Conservation (phyloP, 768 basidiomycete genomes). For the Chiua virens region DNA sequence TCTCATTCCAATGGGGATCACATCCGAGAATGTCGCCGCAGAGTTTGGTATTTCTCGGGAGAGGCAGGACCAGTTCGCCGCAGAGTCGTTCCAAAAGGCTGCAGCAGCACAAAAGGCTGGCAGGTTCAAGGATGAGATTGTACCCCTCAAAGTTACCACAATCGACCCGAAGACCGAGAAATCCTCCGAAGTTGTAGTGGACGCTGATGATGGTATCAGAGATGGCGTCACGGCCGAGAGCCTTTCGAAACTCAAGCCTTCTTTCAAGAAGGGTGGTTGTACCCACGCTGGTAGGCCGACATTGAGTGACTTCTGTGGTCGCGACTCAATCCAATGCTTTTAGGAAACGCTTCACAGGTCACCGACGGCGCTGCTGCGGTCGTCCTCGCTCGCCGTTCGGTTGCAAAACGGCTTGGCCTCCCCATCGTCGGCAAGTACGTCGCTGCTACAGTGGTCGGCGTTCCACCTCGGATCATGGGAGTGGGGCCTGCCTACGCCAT, state of each 20-base stretch:
- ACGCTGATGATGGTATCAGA: conserved; percentile 82
- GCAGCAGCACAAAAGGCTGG: conserved; percentile 77
- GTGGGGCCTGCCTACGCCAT: conserved; percentile 90
- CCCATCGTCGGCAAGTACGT: conserved; percentile 87
- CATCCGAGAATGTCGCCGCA: conserved; percentile 88
- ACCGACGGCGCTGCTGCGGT: conserved; percentile 94
- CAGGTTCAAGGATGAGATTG: conserved; percentile 80
- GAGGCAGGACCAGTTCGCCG: conserved; percentile 84
- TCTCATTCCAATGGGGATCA: conserved; percentile 87
- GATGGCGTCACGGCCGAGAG: conserved; percentile 81
- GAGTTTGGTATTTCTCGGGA: conserved; percentile 74
- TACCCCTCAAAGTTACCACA: conserved; percentile 71
- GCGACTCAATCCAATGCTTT: conserved; percentile 1
- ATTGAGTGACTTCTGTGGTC: background rate
- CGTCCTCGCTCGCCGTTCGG: conserved; percentile 74
- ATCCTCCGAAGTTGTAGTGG: conserved; percentile 65
- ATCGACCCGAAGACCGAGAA: conserved; percentile 75
- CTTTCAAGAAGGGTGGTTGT: conserved; percentile 71
- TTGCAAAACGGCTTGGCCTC: conserved; percentile 80
- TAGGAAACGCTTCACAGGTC: conserved; percentile 83
- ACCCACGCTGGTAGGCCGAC: conserved; percentile 65
- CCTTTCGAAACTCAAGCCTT: conserved; percentile 80
- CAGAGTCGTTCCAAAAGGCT: conserved; percentile 82
- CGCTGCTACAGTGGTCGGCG: conserved; percentile 67
- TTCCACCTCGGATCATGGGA: conserved; percentile 88